phyloP scores from a whole-genome alignment of 2,329 filamentous ascomycete species.

The Fusarium secorum region DNA sequence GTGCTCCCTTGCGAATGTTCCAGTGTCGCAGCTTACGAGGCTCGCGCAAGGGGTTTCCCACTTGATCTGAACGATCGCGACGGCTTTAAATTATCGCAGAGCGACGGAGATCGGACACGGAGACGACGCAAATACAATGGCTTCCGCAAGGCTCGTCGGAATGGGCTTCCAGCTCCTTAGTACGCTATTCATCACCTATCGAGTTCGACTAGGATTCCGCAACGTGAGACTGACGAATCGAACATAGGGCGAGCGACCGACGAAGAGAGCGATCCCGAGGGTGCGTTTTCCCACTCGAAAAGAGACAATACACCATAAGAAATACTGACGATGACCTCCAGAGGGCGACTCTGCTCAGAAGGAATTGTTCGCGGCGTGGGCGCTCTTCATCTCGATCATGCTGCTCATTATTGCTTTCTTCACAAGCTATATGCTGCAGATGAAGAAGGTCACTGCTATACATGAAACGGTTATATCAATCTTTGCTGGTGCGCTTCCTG shows the following conservation, averaged over 20 bases:
- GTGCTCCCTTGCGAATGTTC: conserved; percentile 33
- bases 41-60: conserved; percentile 39
- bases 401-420: conserved; percentile 94
- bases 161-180: conserved; percentile 47
- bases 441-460: conserved; percentile 95
- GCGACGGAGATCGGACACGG: not conserved
- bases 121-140: conserved; percentile 28
- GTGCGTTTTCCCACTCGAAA: conserved; percentile 33
- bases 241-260: conserved; percentile 40
- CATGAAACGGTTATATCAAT: conserved; percentile 99
- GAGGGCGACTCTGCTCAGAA: conserved; percentile 85
- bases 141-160: conserved; percentile 38
- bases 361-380: conserved; percentile 96
- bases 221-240: conserved; percentile 33
- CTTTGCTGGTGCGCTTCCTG: conserved; percentile 74
- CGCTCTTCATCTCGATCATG: conserved; percentile 94
- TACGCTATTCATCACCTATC: conserved; percentile 26
- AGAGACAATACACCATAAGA: not conserved
- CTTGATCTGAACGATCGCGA: conserved; percentile 25
- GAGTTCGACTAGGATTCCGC: not conserved
- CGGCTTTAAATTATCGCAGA: not conserved
- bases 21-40: conserved; percentile 36
- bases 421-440: conserved; percentile 95
- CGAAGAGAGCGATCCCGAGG: conserved; percentile 48
- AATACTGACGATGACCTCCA: conserved; percentile 46